Conservation (phyloP, 129 eudicot species). For the Helichrysum umbraculigerum region DNA sequence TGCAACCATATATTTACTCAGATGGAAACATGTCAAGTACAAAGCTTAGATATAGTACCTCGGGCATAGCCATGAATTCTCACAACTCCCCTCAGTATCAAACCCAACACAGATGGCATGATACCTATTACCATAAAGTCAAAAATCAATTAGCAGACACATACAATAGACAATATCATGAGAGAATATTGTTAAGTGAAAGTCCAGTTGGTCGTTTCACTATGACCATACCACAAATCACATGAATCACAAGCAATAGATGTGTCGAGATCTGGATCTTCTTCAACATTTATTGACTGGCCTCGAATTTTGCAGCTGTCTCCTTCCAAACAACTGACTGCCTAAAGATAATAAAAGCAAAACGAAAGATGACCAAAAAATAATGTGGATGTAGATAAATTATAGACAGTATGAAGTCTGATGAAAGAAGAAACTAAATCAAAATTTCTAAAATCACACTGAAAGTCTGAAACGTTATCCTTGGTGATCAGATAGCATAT, state of each 20-base stretch:
- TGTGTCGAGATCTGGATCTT: conserved; percentile 70
- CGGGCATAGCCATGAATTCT: conserved; percentile 86
- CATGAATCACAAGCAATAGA: conserved; percentile 98
- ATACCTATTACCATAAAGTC: conserved; percentile 59
- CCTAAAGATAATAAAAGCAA: conserved; percentile 47
- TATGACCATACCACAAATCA: conserved; percentile 72
- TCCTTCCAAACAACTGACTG: conserved; percentile 96
- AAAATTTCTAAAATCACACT: not conserved
- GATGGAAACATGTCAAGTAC: conserved; percentile 9
- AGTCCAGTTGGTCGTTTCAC: not conserved
- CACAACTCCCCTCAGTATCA: conserved; percentile 80
- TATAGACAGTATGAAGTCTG: not conserved
- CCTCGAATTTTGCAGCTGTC: conserved; percentile 85
- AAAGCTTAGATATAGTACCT: conserved; percentile 48
- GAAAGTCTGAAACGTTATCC: conserved; percentile 6
- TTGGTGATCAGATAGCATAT: conserved; percentile 10
- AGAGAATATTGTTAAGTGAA: conserved; percentile 4
- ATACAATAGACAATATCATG: conserved; percentile 3
- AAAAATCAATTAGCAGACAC: conserved; percentile 21
- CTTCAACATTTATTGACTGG: conserved; percentile 59
- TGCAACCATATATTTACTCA: not conserved
- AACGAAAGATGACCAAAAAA: conserved; percentile 15
- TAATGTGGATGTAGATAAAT: conserved; percentile 12
- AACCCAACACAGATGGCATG: conserved; percentile 98
- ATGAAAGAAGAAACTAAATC: conserved; percentile 12